phyloP scores from a whole-genome alignment of 108 stramenopile species.

The Stephanodiscus minutulus region DNA sequence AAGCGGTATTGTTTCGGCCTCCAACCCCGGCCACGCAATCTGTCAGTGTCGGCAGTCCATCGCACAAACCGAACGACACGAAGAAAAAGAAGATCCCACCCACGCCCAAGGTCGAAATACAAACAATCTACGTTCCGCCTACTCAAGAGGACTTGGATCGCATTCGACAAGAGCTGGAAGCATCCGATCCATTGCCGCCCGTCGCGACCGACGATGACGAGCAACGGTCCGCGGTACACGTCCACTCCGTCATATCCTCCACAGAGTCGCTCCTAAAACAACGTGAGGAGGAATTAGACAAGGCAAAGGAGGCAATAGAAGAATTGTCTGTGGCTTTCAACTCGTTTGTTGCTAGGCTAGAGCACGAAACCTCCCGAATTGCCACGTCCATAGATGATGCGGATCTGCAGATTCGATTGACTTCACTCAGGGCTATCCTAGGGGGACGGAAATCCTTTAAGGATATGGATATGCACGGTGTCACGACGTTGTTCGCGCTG shows the following conservation, averaged over 20 bases:
- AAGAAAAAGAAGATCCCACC: slow-evolving; percentile 4
- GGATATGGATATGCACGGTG: slow-evolving; percentile 18
- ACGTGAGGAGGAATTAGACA: background rate
- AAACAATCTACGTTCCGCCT: slow-evolving; percentile 32
- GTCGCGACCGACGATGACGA: background rate
- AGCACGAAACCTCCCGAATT: slow-evolving; percentile 14
- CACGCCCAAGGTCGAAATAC: background rate
- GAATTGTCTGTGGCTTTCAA: slow-evolving; percentile 10
- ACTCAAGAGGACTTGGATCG: slow-evolving; percentile 29
- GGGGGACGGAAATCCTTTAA: slow-evolving; percentile 14
- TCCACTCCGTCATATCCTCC: slow-evolving; percentile 11
- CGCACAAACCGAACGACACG: slow-evolving; percentile 3
- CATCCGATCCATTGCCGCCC: slow-evolving; percentile 13
- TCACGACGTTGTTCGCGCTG: slow-evolving; percentile 1
- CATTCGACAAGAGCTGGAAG: slow-evolving; percentile 26
- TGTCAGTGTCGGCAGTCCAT: background rate
- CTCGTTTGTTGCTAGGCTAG: slow-evolving; percentile 19
- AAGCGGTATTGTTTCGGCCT: slow-evolving; percentile 10
- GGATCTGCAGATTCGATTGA: background rate
- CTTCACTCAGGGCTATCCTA: slow-evolving; percentile 10
- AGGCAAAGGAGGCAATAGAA: slow-evolving; percentile 1
- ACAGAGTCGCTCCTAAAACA: slow-evolving; percentile 11
- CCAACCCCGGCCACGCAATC: background rate
- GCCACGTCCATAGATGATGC: background rate
- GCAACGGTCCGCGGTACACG: background rate